These are phyloP conservation scores for Irpex lacteus DNA, from an alignment of 1,284 basidiomycete genomes.

Conservation along the genomic window DNA sequence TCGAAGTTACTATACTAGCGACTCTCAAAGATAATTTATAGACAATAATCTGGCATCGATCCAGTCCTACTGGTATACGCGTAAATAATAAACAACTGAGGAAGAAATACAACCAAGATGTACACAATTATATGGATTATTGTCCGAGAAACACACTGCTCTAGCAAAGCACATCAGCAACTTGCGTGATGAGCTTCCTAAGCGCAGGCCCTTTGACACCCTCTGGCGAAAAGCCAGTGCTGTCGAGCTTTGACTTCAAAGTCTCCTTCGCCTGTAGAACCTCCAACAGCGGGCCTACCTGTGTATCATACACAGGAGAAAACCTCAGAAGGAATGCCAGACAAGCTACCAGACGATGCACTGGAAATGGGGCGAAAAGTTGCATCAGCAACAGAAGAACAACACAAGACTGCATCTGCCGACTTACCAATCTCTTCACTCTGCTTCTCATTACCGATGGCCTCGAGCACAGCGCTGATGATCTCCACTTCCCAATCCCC, in stretches of 20 bases:
- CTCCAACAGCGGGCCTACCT: conserved; percentile 59
- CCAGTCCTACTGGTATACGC: no score
- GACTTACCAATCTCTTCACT: conserved; percentile 79
- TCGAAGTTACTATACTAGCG: no score
- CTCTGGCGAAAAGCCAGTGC: conserved; percentile 46
- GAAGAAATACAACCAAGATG: not conserved
- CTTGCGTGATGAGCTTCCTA: conserved; percentile 61
- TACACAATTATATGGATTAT: not conserved
- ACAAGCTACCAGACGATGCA: conserved; percentile 77
- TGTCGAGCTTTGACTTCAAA: conserved; percentile 49
- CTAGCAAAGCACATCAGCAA: conserved; percentile 47
- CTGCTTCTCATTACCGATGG: conserved; percentile 63
- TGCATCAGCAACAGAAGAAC: no score
- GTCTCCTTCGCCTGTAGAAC: conserved; percentile 62
- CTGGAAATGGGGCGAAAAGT: no score
- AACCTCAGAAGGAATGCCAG: conserved; percentile 72
- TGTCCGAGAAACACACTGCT: not conserved
- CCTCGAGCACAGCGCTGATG: conserved; percentile 75
- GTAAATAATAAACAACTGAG: no score
- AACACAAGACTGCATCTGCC: not conserved
- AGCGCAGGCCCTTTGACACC: conserved; percentile 64
- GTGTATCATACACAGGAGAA: conserved; percentile 57
- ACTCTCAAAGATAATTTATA: no score
- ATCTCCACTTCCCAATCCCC: conserved; percentile 86
- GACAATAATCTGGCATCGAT: not conserved